These are phyloP conservation scores for Physcomitrium patens DNA, from an alignment of 225 moss, liverwort and hornwort species.

Conservation along the genomic window DNA sequence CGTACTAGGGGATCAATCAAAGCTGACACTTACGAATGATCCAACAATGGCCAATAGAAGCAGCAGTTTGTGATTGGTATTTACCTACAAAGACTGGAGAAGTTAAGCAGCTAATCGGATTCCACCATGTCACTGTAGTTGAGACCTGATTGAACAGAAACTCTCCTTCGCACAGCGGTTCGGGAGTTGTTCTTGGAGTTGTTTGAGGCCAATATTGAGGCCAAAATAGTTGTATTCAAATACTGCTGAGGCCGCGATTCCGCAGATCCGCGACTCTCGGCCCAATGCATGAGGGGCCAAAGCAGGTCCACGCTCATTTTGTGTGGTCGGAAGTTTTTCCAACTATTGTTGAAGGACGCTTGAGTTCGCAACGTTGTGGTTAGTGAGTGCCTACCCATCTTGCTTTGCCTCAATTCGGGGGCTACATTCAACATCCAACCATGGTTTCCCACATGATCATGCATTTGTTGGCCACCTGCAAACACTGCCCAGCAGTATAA, in stretches of 20 bases:
- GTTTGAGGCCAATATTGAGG: constrained; percentile 9
- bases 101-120: constrained; percentile 33
- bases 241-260: constrained; percentile 9
- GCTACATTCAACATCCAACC: constrained; percentile 42
- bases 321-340: constrained; percentile 16
- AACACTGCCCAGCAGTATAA: not conserved
- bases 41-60: not conserved
- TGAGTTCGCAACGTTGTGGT: constrained; percentile 34
- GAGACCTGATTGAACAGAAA: constrained; percentile 29
- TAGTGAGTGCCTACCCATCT: constrained; percentile 34
- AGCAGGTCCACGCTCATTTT: constrained; percentile 52
- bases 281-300: constrained; percentile 65
- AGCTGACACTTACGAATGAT: too few relatives aligned
- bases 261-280: constrained; percentile 27
- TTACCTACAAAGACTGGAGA: constrained; percentile 23
- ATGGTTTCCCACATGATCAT: constrained; percentile 20
- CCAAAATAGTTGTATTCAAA: not conserved
- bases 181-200: constrained; percentile 27
- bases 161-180: constrained; percentile 1
- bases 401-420: constrained; percentile 42
- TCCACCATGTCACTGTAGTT: constrained; percentile 57
- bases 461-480: constrained; percentile 30
- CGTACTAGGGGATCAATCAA: too few relatives aligned
- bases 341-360: constrained; percentile 30
- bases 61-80: not conserved